Conservation (phyloP, 495 filamentous ascomycete species). For the Margaritispora aquatica region DNA sequence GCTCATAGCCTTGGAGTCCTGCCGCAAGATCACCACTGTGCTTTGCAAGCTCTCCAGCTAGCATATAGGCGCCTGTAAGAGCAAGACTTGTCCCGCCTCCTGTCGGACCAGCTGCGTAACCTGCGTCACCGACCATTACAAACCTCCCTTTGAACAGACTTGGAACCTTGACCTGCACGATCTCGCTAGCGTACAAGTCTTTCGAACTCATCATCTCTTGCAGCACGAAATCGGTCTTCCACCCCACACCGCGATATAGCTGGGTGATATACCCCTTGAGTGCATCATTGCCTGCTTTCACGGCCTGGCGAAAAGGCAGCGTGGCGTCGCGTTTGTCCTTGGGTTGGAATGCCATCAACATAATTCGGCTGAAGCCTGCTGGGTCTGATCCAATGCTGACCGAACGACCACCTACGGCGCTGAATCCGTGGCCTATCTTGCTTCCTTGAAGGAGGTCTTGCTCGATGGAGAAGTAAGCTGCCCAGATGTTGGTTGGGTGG, state of each 20-base stretch:
- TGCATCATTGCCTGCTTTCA: slow-evolving; percentile 31
- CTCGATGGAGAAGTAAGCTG: slow-evolving; percentile 34
- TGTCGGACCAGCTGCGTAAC: slow-evolving; percentile 17
- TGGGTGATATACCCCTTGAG: slow-evolving; percentile 31
- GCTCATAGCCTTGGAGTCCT: slow-evolving; percentile 19
- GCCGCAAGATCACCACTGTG: slow-evolving; percentile 8
- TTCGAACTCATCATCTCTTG: slow-evolving; percentile 31
- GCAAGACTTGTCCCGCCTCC: slow-evolving; percentile 22
- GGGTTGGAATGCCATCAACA: slow-evolving; percentile 27
- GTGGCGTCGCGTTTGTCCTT: slow-evolving; percentile 16
- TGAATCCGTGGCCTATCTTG: slow-evolving; percentile 29
- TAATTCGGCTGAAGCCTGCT: slow-evolving; percentile 21
- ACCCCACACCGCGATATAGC: slow-evolving; percentile 35
- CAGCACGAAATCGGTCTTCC: slow-evolving; percentile 33
- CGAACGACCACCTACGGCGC: slow-evolving; percentile 31
- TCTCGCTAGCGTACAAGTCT: slow-evolving; percentile 42
- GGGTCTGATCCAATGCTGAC: slow-evolving; percentile 29
- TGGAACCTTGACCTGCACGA: slow-evolving; percentile 42
- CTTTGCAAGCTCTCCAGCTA: slow-evolving; percentile 20
- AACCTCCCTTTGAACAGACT: slow-evolving; percentile 27
- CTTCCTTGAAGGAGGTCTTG: slow-evolving; percentile 33
- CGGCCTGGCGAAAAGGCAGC: slow-evolving; percentile 24
- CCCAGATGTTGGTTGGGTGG: slow-evolving; percentile 25
- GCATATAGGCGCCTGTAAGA: slow-evolving; percentile 20
- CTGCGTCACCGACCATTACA: slow-evolving; percentile 37